Conservation (phyloP, 2,329 filamentous ascomycete genomes). For the Fusarium abutilonis region DNA sequence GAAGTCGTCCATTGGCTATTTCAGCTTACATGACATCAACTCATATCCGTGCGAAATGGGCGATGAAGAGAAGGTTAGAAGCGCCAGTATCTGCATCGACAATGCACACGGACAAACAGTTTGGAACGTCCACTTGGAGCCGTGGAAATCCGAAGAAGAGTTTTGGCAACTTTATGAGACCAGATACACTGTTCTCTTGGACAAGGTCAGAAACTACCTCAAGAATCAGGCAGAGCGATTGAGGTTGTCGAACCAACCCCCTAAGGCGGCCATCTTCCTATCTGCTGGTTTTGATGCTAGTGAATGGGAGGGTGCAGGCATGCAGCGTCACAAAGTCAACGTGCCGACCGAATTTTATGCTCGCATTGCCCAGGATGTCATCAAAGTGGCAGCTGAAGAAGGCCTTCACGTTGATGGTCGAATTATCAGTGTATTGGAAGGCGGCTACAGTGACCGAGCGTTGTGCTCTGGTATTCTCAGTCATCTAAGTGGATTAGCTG, state of each 20-base stretch:
- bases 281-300: conserved; percentile 98
- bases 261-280: conserved; percentile 90
- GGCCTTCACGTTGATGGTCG: conserved; percentile 81
- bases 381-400: conserved; percentile 82
- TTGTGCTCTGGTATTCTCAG: conserved; percentile 88
- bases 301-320: conserved; percentile 89
- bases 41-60: conserved; percentile 96
- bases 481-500: conserved; percentile 84
- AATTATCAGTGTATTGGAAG: conserved; percentile 92
- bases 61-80: conserved; percentile 92
- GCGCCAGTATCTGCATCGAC: conserved; percentile 93
- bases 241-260: conserved; percentile 65
- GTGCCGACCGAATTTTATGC: conserved; percentile 98
- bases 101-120: conserved; percentile 93
- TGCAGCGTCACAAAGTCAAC: conserved; percentile 96
- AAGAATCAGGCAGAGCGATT: conserved; percentile 75
- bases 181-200: conserved; percentile 78
- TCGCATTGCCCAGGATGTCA: conserved; percentile 84
- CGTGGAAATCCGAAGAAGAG: conserved; percentile 82
- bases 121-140: conserved; percentile 94
- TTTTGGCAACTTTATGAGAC: conserved; percentile 91
- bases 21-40: conserved; percentile 97
- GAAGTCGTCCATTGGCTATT: conserved; percentile 91
- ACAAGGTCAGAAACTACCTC: conserved; percentile 84
- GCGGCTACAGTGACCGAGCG: conserved; percentile 94